Evolutionary conservation across 2,329 filamentous ascomycete genomes (phyloP), one percentile per base, ranked within the genome.

Genomic region (Curvularia sp.): DNA sequence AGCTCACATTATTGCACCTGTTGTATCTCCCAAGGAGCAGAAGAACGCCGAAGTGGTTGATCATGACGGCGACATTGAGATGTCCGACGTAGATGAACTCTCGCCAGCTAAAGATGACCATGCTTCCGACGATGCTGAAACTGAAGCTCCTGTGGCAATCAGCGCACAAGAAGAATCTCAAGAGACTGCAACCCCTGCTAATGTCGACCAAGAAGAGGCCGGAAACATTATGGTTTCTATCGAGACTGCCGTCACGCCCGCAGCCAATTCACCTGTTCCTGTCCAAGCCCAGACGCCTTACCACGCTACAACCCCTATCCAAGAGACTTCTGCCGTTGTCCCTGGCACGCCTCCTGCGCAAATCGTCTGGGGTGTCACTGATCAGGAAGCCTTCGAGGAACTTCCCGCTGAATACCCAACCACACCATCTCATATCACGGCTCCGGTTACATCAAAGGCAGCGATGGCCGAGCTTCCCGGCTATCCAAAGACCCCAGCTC

Each of bases 401-500:
- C 58, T 61, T 31, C 58, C 48, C n/a, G 42, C 49, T 8, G 54
- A 38, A 24, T 65, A 63, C 39, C 62, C 62, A 18, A 39, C 44
- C 33, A 65, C 62, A 5, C 62, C 60, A 15, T 50, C 52, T 26
- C 60, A 63, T 41, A 57, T 65, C 42, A n/a, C 44, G 2, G 60
- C 60, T 20, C 55, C 58, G 10, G 26, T 61, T 2, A 47, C 56
- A 15, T 49, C 53, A 4, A 58, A 61, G 22, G 47, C 26, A 26
- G 58, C 55, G 43, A 52, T 61, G 38, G 55, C 55, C 7, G 67
- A 71, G 59, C 56, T 72, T n/a, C 66, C 68, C 7, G 63, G 46
- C 28, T 68, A 68, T 22, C 68, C 68, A 12, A 65, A 69, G 55
- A 69, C 66, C 7, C 68, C 67, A 46, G 61, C 58, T 41, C 66